A percentile compares a stretch with the other conserved stretches of the same genome.
Conservation (phyloP, 148 eudicot species). For the Heliosperma pusillum region DNA sequence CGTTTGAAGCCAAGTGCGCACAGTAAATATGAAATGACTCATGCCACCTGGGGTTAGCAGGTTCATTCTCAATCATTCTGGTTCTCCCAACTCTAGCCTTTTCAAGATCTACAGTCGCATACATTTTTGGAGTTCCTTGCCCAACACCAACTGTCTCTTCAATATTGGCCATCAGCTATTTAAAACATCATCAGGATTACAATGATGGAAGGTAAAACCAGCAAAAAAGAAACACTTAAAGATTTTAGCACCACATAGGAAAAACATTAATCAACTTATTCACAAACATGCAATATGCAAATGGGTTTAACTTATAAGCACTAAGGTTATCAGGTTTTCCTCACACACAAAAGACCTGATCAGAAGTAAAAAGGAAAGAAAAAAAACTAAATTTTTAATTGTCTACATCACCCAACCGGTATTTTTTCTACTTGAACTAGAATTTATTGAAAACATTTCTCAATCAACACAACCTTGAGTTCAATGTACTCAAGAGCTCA, state of each 20-base stretch:
- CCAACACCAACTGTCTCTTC: constrained; percentile 68
- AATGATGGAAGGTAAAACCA: neutral
- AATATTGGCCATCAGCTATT: constrained; percentile 57
- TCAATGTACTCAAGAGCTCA: neutral
- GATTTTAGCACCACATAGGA: neutral
- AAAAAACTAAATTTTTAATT: no score
- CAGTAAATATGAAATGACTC: constrained; percentile 81
- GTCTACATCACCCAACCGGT: neutral
- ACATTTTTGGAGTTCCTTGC: constrained; percentile 61
- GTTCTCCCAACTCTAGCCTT: constrained; percentile 74
- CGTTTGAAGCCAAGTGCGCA: constrained; percentile 54
- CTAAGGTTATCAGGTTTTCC: neutral
- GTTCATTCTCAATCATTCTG: constrained; percentile 55
- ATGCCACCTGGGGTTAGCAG: constrained; percentile 62
- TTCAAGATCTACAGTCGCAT: constrained; percentile 73
- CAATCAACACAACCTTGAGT: neutral
- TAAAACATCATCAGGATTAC: constrained; percentile 8
- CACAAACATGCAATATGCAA: no score
- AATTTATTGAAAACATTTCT: neutral
- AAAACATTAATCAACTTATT: neutral
- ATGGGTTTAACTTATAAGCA: neutral
- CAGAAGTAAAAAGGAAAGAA: neutral
- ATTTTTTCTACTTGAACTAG: neutral
- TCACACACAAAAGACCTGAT: neutral
- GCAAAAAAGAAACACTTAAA: neutral